These are phyloP conservation scores for Sisymbrium irio DNA, from an alignment of 345 rosid genomes.

Conservation along the genomic window DNA sequence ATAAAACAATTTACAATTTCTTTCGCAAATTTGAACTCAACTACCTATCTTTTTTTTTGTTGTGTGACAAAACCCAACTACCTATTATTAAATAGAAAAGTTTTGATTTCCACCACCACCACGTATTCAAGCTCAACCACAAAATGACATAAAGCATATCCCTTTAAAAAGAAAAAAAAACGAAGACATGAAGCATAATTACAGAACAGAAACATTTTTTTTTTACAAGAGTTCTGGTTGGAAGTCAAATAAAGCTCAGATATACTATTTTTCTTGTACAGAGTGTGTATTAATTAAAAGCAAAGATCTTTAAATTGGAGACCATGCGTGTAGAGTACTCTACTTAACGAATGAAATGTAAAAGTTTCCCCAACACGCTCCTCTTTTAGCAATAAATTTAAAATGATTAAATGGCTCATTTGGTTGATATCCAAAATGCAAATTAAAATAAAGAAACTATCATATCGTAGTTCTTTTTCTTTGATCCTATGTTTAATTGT, in stretches of 20 bases:
- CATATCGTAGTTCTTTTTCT: too few relatives aligned
- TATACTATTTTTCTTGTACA: neutral
- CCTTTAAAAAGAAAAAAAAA: too few relatives aligned
- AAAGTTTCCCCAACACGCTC: conserved; percentile 9
- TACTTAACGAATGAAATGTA: neutral
- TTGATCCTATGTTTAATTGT: too few relatives aligned
- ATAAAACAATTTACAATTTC: neutral
- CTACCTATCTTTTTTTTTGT: too few relatives aligned
- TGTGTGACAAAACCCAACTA: conserved; percentile 17
- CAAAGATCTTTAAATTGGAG: neutral
- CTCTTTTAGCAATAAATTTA: neutral
- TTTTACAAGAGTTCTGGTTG: neutral
- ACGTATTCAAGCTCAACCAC: conserved; percentile 17
- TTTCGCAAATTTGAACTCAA: neutral
- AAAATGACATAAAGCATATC: neutral
- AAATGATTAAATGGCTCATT: too few relatives aligned
- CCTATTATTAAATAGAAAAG: neutral
- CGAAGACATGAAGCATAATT: neutral
- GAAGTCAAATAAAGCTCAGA: neutral
- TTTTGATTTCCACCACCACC: neutral
- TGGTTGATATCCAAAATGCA: too few relatives aligned
- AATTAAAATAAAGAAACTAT: too few relatives aligned
- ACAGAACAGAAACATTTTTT: neutral
- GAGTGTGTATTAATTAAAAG: too few relatives aligned
- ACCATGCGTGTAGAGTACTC: conserved; percentile 24